A percentile compares a stretch with the other conserved stretches of the same genome.
Conservation (phyloP, 176 grass and related monocot genomes). For the Carex myosuroides region DNA sequence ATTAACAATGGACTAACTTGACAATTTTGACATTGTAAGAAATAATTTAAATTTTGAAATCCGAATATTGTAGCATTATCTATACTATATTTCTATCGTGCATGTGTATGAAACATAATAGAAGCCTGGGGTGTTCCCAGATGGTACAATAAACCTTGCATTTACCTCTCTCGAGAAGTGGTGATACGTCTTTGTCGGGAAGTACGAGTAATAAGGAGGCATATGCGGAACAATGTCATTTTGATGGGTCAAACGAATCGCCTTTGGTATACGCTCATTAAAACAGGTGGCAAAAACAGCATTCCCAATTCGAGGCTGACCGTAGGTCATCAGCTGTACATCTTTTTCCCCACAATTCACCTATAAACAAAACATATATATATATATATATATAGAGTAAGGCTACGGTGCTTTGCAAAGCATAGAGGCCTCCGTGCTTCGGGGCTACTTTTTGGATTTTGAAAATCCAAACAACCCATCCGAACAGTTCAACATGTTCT, state of each 20-base stretch:
- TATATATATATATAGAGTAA: too few relatives aligned
- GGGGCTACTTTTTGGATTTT: too few relatives aligned
- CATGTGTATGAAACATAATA: neutral
- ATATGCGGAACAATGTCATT: constrained; percentile 91
- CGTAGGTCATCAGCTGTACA: constrained; percentile 72
- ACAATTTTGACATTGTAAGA: neutral
- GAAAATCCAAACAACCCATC: too few relatives aligned
- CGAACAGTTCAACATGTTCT: too few relatives aligned
- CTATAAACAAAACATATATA: constrained; percentile 19
- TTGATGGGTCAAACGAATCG: constrained; percentile 72
- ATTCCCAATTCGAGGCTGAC: constrained; percentile 90
- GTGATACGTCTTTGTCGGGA: constrained; percentile 70
- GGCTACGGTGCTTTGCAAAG: too few relatives aligned
- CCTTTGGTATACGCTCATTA: constrained; percentile 45
- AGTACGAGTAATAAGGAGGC: constrained; percentile 72
- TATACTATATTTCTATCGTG: neutral
- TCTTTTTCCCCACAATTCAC: constrained; percentile 50
- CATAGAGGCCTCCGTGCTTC: too few relatives aligned
- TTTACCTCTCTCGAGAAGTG: constrained; percentile 87
- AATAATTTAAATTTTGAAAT: neutral
- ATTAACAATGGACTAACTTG: neutral
- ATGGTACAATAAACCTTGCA: neutral
- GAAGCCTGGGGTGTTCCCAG: neutral
- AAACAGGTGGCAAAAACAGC: constrained; percentile 79
- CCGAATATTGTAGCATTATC: neutral